These are phyloP conservation scores for Setomelanomma holmii DNA, from an alignment of 2,329 filamentous ascomycete species.

Conservation along the genomic window DNA sequence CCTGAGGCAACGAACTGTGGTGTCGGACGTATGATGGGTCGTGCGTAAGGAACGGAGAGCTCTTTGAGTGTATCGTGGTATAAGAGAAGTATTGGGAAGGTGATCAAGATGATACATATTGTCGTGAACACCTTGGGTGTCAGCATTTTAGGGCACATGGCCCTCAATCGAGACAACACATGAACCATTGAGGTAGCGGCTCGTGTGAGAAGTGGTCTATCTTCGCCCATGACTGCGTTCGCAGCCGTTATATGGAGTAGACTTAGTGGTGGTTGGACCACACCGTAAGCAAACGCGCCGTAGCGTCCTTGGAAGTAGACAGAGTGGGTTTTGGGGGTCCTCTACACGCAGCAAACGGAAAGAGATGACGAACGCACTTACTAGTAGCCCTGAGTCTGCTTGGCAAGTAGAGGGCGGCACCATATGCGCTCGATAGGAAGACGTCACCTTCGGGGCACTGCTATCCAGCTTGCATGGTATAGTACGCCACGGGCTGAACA, in stretches of 20 bases:
- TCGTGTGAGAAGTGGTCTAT: neutral
- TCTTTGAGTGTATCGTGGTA: constrained; percentile 3
- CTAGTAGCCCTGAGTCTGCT: neutral
- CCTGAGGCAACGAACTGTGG: constrained; percentile 23
- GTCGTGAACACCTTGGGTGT: constrained; percentile 6
- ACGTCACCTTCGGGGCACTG: neutral
- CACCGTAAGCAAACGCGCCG: too few relatives aligned
- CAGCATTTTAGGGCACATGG: neutral
- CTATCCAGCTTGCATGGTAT: neutral
- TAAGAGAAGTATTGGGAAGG: constrained; percentile 12
- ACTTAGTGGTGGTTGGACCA: too few relatives aligned
- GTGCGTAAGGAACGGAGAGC: constrained; percentile 14
- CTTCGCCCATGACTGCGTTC: neutral
- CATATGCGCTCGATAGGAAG: neutral
- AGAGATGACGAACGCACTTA: neutral
- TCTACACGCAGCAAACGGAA: too few relatives aligned
- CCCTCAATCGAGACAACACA: neutral
- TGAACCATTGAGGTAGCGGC: neutral
- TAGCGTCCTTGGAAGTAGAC: too few relatives aligned
- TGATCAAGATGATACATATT: constrained; percentile 9
- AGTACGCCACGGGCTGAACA: neutral
- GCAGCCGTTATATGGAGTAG: too few relatives aligned
- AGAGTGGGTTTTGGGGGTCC: too few relatives aligned
- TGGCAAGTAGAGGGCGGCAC: neutral
- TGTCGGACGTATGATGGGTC: constrained; percentile 6